phyloP scores from a whole-genome alignment of 371 early-diverging fungal species.

The Mucor velutinosus region DNA sequence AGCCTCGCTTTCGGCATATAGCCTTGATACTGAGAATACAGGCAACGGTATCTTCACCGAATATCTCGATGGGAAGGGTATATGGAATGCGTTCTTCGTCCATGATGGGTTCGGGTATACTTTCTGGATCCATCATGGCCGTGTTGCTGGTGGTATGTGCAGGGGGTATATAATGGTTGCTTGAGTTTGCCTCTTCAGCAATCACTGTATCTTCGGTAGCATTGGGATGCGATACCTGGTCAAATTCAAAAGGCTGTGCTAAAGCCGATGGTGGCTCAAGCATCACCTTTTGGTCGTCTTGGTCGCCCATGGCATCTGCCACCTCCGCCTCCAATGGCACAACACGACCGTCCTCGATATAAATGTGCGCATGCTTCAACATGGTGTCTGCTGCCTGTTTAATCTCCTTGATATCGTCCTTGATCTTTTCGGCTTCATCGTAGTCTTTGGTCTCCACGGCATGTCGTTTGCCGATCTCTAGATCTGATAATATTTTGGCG shows the following conservation, averaged over 20 bases:
- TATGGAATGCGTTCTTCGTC: slow-evolving; percentile 54
- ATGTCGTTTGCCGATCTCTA: slow-evolving; percentile 60
- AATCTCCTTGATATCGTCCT: slow-evolving; percentile 43
- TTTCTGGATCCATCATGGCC: slow-evolving; percentile 27
- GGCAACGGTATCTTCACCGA: slow-evolving; percentile 51
- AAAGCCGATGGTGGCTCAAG: not conserved
- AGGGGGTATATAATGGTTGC: not conserved
- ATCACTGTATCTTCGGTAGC: not conserved
- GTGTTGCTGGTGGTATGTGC: not conserved
- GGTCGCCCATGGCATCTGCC: not conserved
- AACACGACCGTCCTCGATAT: slow-evolving; percentile 25
- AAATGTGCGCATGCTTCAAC: slow-evolving; percentile 23
- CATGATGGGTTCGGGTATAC: slow-evolving; percentile 53
- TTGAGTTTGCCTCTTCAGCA: not conserved
- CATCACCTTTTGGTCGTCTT: not conserved
- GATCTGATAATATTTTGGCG: slow-evolving; percentile 60
- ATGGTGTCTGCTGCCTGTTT: slow-evolving; percentile 25
- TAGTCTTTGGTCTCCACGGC: slow-evolving; percentile 75
- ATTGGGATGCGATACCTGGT: not conserved
- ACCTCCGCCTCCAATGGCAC: not conserved
- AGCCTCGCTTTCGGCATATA: slow-evolving; percentile 53
- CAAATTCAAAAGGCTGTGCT: not conserved
- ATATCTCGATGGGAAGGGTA: slow-evolving; percentile 50
- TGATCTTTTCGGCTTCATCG: slow-evolving; percentile 73
- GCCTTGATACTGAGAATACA: slow-evolving; percentile 58